Conservation (phyloP, 78 protist species). For the Anaeramoeba ignava region DNA sequence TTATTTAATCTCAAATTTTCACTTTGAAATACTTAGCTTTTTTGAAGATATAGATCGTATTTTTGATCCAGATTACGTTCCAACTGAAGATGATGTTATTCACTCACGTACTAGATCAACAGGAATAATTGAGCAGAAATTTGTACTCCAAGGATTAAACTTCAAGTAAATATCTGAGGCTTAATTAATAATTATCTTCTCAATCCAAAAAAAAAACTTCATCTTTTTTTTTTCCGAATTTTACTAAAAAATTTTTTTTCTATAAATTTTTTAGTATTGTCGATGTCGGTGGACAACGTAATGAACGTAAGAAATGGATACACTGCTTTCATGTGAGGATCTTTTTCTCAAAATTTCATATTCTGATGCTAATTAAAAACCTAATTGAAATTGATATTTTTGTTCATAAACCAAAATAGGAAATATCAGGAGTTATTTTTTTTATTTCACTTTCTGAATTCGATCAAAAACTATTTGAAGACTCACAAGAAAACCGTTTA, state of each 20-base stretch:
- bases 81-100: background rate
- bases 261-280: background rate
- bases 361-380: no score
- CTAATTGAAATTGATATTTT: no score
- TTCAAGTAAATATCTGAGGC: background rate
- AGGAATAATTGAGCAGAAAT: background rate
- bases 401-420: no score
- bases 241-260: background rate
- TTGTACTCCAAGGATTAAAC: background rate
- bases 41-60: background rate
- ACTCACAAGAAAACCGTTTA: background rate
- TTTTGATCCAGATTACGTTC: background rate
- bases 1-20: background rate
- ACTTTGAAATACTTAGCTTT: background rate
- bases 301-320: background rate
- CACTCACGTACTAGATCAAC: background rate
- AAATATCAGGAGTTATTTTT: background rate
- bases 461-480: slow-evolving; percentile 1
- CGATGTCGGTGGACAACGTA: background rate
- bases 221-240: background rate
- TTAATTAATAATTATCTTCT: background rate
- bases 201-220: background rate
- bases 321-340: background rate
- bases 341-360: no score
- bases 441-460: background rate